These are phyloP conservation scores for Primulina huaijiensis DNA, from an alignment of 257 asterid species.

Conservation along the genomic window DNA sequence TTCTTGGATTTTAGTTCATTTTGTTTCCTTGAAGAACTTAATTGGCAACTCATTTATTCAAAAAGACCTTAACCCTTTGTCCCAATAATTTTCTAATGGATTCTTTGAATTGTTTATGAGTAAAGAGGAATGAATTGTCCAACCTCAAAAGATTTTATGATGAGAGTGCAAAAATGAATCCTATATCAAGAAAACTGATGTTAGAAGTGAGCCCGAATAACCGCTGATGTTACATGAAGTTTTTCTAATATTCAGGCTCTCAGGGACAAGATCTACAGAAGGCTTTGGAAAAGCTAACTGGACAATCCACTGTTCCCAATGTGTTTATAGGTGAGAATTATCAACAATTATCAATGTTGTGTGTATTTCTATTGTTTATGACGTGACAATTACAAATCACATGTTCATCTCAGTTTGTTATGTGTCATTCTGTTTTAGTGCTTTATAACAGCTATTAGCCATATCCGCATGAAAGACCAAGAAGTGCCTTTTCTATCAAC, in stretches of 20 bases:
- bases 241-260: constrained; percentile 54
- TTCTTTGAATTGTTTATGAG: not conserved
- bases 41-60: not conserved
- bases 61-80: not conserved
- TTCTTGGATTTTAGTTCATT: not conserved
- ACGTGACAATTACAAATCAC: not conserved
- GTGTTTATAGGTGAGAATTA: constrained; percentile 77
- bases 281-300: constrained; percentile 74
- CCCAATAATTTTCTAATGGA: not conserved
- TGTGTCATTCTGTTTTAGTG: not conserved
- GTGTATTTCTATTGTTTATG: not conserved
- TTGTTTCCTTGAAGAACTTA: not conserved
- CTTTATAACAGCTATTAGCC: not conserved
- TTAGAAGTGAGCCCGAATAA: not conserved
- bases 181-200: not conserved
- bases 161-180: not conserved
- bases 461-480: not conserved
- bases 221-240: not conserved
- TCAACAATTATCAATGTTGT: not conserved
- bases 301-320: constrained; percentile 91
- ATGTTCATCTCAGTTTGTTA: not conserved
- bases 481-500: not conserved
- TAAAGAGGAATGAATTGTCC: not conserved
- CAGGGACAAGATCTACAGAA: constrained; percentile 77
- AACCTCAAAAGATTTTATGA: not conserved